Base-by-base conservation (phyloP, 768 basidiomycete species). In the Trametes elegans region DNA sequence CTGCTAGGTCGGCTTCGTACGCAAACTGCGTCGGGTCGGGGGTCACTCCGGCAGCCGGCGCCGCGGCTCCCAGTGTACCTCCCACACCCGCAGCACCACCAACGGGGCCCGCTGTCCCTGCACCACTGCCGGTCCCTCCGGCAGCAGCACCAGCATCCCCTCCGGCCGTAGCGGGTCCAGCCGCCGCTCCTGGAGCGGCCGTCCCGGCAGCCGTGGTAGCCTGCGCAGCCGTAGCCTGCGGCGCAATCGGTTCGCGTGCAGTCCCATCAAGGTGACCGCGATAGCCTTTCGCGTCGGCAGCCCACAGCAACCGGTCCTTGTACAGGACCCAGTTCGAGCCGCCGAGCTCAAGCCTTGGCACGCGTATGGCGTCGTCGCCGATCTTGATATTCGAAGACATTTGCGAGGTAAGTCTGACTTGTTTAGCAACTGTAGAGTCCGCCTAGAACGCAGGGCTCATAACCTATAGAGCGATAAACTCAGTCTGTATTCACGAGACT, bases 1-100 rank as follows among this genome's bases (percentile, higher is more conserved):
- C 28, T 27, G 66, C 65, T 36, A 67, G 11, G 5, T 50, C 58
- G 36, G 59, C 62, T 53, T 64, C 61, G 49, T 63, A 69, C 6
- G 48, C 45, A 0, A 36, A 2, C 21, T 66, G 45, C 7, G 49
- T 57, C 1, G 23, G 34, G 31, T 13, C 11, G 4, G 31, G 16
- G 21, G 35, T 24, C 9, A n/a, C 32, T 3, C 18, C 31, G 10
- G 31, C 16, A 14, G 10, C 35, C 38, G 38, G 9, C 14, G 34
- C 34, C 18, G 39, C 21, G 10, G 21, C 39, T 5, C 7, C 21
- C 39, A 13, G 39, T 23, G 39, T 19, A 18, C 39, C 39, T 40
- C 39, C 39, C 39, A 21, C 21, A 40, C 19, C 39, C 19, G 19
- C 39, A 40, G 39, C 23, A 21, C 39, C 39, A 40, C 39, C 39